These are phyloP conservation scores for Saturnispora silvae DNA, from an alignment of 805 yeast species.

Conservation along the genomic window DNA sequence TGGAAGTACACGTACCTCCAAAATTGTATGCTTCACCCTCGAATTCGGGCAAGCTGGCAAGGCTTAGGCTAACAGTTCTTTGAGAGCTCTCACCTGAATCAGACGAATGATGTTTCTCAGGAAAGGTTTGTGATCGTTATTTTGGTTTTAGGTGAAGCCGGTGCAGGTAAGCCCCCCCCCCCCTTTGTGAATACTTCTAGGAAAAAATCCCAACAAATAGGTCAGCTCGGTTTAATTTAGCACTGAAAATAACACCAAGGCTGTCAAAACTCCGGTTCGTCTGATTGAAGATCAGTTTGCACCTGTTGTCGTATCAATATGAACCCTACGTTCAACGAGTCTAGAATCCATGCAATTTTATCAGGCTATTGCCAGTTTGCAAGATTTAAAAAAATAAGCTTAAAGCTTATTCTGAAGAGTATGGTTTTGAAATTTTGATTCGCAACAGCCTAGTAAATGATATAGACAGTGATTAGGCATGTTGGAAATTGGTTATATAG, in stretches of 20 bases:
- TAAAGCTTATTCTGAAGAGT: slow-evolving; percentile 65
- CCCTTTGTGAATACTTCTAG: slow-evolving; percentile 75
- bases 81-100: too few species aligned
- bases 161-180: slow-evolving; percentile 69
- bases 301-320: slow-evolving; percentile 48
- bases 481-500: too few species aligned
- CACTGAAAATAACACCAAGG: slow-evolving; percentile 41
- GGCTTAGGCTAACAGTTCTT: too few species aligned
- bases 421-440: slow-evolving; percentile 41
- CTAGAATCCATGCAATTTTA: slow-evolving; percentile 74
- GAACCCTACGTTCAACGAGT: slow-evolving; percentile 38
- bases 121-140: slow-evolving; percentile 38
- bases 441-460: background rate
- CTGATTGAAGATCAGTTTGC: slow-evolving; percentile 71
- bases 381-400: slow-evolving; percentile 72
- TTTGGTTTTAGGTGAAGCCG: slow-evolving; percentile 43
- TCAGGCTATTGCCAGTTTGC: slow-evolving; percentile 79
- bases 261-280: slow-evolving; percentile 50
- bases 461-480: background rate
- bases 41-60: too few species aligned
- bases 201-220: slow-evolving; percentile 36
- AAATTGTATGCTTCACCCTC: too few species aligned
- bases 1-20: too few species aligned
- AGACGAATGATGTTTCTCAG: slow-evolving; percentile 37
- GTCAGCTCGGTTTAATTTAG: slow-evolving; percentile 25